Base-by-base conservation (phyloP, 1,284 basidiomycete genomes). In the Cutaneotrichosporon curvatum region DNA sequence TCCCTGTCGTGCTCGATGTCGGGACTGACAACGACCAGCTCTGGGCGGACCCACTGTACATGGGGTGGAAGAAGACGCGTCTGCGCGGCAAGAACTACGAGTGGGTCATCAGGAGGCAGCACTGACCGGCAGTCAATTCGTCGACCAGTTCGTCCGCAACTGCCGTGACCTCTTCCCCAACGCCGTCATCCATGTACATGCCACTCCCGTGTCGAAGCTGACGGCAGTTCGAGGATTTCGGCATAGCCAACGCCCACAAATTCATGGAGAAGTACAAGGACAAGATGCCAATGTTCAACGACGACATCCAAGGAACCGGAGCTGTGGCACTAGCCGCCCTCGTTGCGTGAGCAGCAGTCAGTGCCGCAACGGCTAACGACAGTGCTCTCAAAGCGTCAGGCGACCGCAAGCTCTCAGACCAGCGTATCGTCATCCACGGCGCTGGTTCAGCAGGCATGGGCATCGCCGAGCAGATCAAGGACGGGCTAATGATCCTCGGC, bases 371-470 rank as follows among this genome's bases (percentile, higher is more conserved):
- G 14, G 31, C 31, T 32, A 12, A n/a, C n/a, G n/a, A n/a, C 53
- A 70, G 68, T 31, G 72, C 71, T 4, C 78, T 85, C 48, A 80
- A 81, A 23, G 81, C 87, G n/a, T 84, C 83, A 18, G 81, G 81
- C 60, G 38, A 47, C 32, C 71, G 85, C 19, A 78, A 74, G 53
- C 76, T 90, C 22, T 71, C 76, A 10, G 84, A 87, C 56, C 87
- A 90, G 65, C 79, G 84, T 6, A 81, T 82, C 63, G 74, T 88
- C 47, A 76, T 89, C 43, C 86, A 82, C 66, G 87, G 87, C 18
- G 84, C 85, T 0, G 87, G 87, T 3, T 82, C 84, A 0, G 87
- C 87, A 2, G 87, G 87, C 2, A 77, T 87, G 51, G 87, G 87
- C 21, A 87, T 91, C 53, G 68, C 68, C 32, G 66, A 68, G 41